These are phyloP conservation scores for Coemansia nantahalensis DNA, from an alignment of 192 early-diverging fungal genomes.

Conservation along the genomic window DNA sequence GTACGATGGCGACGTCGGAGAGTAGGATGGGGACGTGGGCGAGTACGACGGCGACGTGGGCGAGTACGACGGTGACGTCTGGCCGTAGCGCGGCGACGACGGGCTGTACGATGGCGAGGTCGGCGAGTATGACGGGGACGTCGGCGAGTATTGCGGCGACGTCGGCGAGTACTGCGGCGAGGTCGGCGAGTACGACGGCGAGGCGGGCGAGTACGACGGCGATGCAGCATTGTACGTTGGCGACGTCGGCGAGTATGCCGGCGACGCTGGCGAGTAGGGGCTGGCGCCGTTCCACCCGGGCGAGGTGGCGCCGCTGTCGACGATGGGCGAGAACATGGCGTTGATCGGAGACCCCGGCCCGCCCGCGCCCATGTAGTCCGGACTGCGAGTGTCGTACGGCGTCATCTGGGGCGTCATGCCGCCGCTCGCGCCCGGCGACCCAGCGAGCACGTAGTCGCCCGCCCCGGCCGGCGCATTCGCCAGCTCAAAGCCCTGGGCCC, in stretches of 20 bases:
- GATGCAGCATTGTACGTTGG: constrained; percentile 71
- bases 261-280: constrained; percentile 57
- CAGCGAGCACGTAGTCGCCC: constrained; percentile 55
- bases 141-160: constrained; percentile 60
- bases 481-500: constrained; percentile 55
- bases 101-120: constrained; percentile 64
- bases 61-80: constrained; percentile 69
- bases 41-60: constrained; percentile 65
- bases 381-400: constrained; percentile 76
- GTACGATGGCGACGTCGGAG: constrained; percentile 70
- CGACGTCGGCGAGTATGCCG: constrained; percentile 67
- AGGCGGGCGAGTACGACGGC: constrained; percentile 70
- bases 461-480: constrained; percentile 51
- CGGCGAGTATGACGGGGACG: constrained; percentile 62
- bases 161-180: constrained; percentile 69
- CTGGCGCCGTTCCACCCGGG: constrained; percentile 58
- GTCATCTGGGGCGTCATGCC: constrained; percentile 72
- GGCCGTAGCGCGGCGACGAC: constrained; percentile 69
- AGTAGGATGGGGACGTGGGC: constrained; percentile 61
- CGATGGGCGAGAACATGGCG: constrained; percentile 82
- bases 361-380: constrained; percentile 57
- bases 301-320: constrained; percentile 70
- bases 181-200: constrained; percentile 66
- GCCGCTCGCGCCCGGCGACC: constrained; percentile 57
- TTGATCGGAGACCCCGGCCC: constrained; percentile 69